phyloP scores from a whole-genome alignment of 192 early-diverging fungal genomes.

The Coemansia sp. region DNA sequence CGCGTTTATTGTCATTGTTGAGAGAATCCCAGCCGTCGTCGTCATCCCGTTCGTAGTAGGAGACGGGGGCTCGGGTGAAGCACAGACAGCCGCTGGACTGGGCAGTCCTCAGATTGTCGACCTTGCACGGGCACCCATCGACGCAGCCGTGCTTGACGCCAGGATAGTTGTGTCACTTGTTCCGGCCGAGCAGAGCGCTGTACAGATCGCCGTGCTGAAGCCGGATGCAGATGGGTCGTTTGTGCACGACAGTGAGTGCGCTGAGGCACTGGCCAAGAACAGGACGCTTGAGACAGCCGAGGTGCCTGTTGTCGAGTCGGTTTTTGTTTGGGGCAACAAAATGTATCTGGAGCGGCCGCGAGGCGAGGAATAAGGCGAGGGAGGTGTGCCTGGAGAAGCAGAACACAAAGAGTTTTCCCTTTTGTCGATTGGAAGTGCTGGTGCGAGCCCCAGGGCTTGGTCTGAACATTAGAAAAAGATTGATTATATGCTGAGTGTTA shows the following conservation, averaged over 20 bases:
- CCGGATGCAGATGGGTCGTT: neutral
- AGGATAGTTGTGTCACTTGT: conserved; percentile 28
- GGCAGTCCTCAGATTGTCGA: conserved; percentile 23
- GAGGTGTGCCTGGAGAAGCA: neutral
- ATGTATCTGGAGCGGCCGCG: conserved; percentile 38
- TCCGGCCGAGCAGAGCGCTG: neutral
- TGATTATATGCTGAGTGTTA: neutral
- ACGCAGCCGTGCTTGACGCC: conserved; percentile 25
- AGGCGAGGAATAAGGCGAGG: conserved; percentile 20
- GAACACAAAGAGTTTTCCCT: neutral
- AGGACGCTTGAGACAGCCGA: conserved; percentile 9
- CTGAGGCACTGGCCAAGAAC: conserved; percentile 13
- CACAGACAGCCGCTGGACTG: conserved; percentile 5
- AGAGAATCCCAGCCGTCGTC: conserved; percentile 37
- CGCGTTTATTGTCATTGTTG: conserved; percentile 33
- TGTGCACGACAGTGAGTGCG: conserved; percentile 11
- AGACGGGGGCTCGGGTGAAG: too few relatives aligned
- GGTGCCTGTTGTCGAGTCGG: conserved; percentile 15
- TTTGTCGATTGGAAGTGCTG: too few relatives aligned
- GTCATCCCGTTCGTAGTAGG: conserved; percentile 29
- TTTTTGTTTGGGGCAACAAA: conserved; percentile 53
- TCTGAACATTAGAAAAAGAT: too few relatives aligned
- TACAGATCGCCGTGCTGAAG: conserved; percentile 10
- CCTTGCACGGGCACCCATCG: conserved; percentile 24
- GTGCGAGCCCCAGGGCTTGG: too few relatives aligned